phyloP scores from a whole-genome alignment of 2,329 filamentous ascomycete genomes.

The Gremmenia infestans region DNA sequence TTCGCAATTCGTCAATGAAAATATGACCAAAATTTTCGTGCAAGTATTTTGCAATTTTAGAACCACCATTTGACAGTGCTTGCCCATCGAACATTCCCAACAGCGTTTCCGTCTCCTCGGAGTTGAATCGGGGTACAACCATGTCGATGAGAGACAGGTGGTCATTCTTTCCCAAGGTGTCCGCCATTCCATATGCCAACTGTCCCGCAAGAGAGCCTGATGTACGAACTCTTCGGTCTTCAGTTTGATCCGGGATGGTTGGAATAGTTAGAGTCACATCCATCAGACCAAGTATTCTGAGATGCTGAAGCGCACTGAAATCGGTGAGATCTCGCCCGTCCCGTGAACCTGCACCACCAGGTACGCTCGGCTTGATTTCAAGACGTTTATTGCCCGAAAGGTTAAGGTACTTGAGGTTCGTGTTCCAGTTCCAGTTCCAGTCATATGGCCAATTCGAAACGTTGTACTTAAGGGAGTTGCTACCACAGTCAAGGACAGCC shows the following conservation, averaged over 20 bases:
- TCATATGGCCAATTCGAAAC: constrained; percentile 99
- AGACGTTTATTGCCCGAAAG: constrained; percentile 94
- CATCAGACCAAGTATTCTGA: constrained; percentile 90
- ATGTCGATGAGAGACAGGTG: constrained; percentile 94
- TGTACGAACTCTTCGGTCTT: constrained; percentile 92
- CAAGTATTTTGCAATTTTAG: constrained; percentile 91
- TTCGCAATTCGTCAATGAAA: constrained; percentile 77
- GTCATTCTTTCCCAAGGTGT: constrained; percentile 87
- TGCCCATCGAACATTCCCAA: constrained; percentile 96
- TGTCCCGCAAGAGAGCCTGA: constrained; percentile 89
- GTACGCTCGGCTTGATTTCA: constrained; percentile 77
- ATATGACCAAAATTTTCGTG: constrained; percentile 92
- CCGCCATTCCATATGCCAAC: constrained; percentile 94
- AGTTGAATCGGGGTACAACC: constrained; percentile 86
- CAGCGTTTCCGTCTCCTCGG: constrained; percentile 83
- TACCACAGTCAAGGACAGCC: constrained; percentile 87
- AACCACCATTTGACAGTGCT: constrained; percentile 80
- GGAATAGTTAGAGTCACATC: constrained; percentile 94
- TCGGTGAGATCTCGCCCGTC: constrained; percentile 74
- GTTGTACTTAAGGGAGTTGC: constrained; percentile 95
- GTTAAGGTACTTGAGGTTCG: constrained; percentile 90
- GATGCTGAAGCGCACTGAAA: constrained; percentile 77
- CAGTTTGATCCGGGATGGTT: constrained; percentile 89
- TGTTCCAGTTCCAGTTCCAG: constrained; percentile 99
- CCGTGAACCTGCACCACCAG: constrained; percentile 63